Conservation (phyloP, 192 early-diverging fungal species). For the Coemansia sp. region DNA sequence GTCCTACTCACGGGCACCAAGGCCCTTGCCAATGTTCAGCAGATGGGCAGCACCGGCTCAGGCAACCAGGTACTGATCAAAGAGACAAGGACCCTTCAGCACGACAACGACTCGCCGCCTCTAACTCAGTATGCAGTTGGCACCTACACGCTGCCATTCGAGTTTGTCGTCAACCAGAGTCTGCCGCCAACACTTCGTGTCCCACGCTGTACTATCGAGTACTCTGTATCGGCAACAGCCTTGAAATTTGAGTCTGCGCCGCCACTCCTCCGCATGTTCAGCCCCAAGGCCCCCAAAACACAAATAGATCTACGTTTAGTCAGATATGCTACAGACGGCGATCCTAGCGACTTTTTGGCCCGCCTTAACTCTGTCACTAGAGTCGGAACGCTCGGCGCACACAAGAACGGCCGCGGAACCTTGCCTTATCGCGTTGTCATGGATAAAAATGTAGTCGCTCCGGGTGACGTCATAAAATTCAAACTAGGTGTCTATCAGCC, state of each 20-base stretch:
- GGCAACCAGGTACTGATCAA: background rate
- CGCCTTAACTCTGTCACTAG: background rate
- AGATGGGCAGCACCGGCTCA: slow-evolving; percentile 15
- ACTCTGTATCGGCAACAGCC: background rate
- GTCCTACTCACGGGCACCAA: slow-evolving; percentile 15
- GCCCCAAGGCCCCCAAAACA: background rate
- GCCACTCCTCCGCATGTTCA: slow-evolving; percentile 1
- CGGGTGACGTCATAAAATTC: slow-evolving; percentile 12
- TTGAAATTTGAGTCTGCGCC: background rate
- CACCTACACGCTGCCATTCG: slow-evolving; percentile 28
- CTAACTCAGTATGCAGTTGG: background rate
- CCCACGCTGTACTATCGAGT: slow-evolving; percentile 21
- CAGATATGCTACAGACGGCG: background rate
- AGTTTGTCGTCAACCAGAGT: slow-evolving; percentile 9
- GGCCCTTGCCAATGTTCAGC: slow-evolving; percentile 12
- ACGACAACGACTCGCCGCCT: background rate
- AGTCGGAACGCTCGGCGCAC: slow-evolving; percentile 15
- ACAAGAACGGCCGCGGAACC: background rate
- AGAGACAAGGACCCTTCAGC: background rate
- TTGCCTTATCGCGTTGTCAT: slow-evolving; percentile 18
- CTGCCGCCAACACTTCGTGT: slow-evolving; percentile 15
- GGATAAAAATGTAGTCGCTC: slow-evolving; percentile 13
- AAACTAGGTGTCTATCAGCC: slow-evolving; percentile 16
- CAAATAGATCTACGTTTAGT: slow-evolving; percentile 2
- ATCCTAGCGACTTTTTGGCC: background rate